Conservation (phyloP, 768 basidiomycete species). For the Phanerochaete sordida region DNA sequence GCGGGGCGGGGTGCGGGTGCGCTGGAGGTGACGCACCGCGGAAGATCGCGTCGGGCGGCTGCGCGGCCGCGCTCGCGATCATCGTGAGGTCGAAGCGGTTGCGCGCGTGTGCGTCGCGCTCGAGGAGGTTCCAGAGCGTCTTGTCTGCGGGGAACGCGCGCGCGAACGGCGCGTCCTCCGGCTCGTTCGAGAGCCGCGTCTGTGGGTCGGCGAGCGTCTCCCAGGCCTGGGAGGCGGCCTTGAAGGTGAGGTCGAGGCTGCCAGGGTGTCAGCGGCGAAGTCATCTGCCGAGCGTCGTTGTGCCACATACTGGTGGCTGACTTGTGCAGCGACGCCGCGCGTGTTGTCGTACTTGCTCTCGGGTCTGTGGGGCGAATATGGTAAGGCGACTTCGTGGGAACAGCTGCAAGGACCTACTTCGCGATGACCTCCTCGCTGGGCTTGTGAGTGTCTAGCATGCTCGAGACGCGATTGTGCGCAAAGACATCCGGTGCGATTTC, state of each 20-base stretch:
- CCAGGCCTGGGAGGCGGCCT: neutral
- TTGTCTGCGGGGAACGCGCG: neutral
- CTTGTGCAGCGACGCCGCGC: neutral
- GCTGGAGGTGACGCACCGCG: neutral
- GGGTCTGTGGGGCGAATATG: neutral
- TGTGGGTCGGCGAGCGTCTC: neutral
- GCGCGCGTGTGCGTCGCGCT: neutral
- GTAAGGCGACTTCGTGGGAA: neutral
- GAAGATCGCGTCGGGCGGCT: neutral
- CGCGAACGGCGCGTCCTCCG: neutral
- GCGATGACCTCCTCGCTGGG: neutral
- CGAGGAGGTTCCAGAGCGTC: neutral
- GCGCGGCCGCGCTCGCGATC: neutral
- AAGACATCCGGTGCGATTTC: slow-evolving; percentile 30
- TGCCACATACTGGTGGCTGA: neutral
- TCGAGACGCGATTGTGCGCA: slow-evolving; percentile 23
- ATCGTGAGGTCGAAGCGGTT: neutral
- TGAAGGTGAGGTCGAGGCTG: neutral
- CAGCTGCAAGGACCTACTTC: neutral
- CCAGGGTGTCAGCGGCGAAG: neutral
- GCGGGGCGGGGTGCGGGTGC: no score
- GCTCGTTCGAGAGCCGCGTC: neutral
- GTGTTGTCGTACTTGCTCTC: neutral
- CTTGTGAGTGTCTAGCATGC: slow-evolving; percentile 18
- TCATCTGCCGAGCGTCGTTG: no score